Conservation (phyloP, 2,329 filamentous ascomycete species). For the Diaporthe citrichinensis region DNA sequence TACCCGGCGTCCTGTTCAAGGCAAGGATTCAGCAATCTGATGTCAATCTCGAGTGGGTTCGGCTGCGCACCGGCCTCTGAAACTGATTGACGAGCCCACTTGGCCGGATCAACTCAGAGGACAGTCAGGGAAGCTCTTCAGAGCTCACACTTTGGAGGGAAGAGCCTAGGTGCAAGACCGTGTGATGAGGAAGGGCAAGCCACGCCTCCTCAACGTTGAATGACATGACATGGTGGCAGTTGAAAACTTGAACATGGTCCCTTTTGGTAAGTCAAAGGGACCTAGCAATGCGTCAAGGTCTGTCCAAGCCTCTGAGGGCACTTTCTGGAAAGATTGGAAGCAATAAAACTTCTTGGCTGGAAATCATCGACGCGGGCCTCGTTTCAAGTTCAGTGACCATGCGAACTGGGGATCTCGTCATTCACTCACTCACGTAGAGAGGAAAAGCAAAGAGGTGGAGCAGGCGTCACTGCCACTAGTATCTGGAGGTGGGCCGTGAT, state of each 20-base stretch:
- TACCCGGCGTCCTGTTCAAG: background rate
- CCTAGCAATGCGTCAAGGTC: background rate
- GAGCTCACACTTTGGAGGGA: background rate
- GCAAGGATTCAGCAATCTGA: background rate
- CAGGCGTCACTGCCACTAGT: slow-evolving; percentile 10
- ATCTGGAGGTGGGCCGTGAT: background rate
- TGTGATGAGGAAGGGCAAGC: background rate
- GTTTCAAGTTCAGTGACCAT: slow-evolving; percentile 17
- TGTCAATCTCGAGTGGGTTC: background rate
- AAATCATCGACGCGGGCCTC: slow-evolving; percentile 12
- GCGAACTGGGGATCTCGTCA: slow-evolving; percentile 5
- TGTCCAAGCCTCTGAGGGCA: background rate
- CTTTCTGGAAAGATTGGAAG: slow-evolving; percentile 18
- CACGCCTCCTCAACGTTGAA: background rate
- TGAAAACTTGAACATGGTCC: background rate
- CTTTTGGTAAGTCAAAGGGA: background rate
- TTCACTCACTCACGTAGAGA: background rate
- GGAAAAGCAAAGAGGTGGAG: slow-evolving; percentile 8
- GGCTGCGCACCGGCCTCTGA: background rate
- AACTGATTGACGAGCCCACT: background rate
- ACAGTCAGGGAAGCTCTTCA: background rate
- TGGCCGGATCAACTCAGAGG: background rate
- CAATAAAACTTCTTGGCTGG: slow-evolving; percentile 16
- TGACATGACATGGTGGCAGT: background rate
- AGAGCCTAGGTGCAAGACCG: slow-evolving; percentile 5